Evolutionary conservation across 1,284 basidiomycete species (phyloP), one percentile per base, ranked within the genome.

Genomic region (Ustilago nuda): DNA sequence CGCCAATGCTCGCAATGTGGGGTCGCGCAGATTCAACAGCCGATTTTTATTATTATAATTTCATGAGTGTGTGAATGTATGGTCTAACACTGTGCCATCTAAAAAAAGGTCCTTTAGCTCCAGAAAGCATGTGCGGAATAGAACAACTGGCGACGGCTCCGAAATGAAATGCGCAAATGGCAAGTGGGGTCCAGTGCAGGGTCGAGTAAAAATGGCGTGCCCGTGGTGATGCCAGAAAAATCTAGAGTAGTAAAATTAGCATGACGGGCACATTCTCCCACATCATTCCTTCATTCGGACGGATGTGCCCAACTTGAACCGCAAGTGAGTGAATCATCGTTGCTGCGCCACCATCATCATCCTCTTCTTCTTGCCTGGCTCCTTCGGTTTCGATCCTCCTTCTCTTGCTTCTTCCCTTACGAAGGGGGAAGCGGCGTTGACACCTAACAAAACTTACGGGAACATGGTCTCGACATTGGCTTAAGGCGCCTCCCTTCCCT

Each of bases 101-200:
- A 27, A 43, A 35, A 35, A 9, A 65, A 30, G 61, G 61, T 68
- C 72, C 64, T 67, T 75, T 70, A 57, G 62, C 63, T 75, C 72
- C 67, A 75, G 72, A 66, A 36, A 33, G 9, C 33, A 70, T 75
- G 64, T 54, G 63, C 56, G 72, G 60, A 67, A 70, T 75, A 39
- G 72, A 51, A 60, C 72, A 67, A 75, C 62, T 66, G 65, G 61
- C 61, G 27, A 52, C 32, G 4, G 33, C 39, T 46, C 8, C 43
- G 37, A 61, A 58, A 53, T 51, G 27, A 51, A 45, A 48, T 35
- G 8, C 37, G 11, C 37, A 39, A 39, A 17, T 19, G 7, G 41
- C 13, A 54, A 61, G 65, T 48, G 58, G 65, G 53, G 65, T 56
- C 59, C 60, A 57, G 51, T 36, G 59, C 50, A 61, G 51, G 51